Evolutionary conservation across 2,329 filamentous ascomycete genomes (phyloP), one percentile per base, ranked within the genome.

Genomic region (Penicillium brevicompactum): DNA sequence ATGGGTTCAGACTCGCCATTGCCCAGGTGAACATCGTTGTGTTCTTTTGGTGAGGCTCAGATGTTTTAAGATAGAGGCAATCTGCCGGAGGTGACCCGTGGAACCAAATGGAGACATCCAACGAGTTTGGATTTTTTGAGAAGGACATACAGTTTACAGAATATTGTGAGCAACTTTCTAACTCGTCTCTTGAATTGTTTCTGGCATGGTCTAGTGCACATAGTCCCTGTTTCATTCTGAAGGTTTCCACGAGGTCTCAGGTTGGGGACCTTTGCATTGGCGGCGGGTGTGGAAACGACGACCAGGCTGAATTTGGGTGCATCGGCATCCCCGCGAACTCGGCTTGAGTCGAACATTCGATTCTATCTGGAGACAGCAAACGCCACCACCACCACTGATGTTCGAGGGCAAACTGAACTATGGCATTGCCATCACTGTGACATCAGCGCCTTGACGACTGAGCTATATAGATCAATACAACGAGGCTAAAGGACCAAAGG

Each of bases 401-500:
- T 16, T 43, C 22, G 24, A 50, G 54, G 64, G 62, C 62, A 56
- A 62, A 45, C 32, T 31, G 9, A 18, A 18, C 9, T 18, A 42
- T 18, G 18, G 18, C 14, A 4, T 67, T 67, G 57, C 41, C 40
- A 51, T 68, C 65, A 68, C 52, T 11, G 53, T 68, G 65, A 68
- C 66, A 67, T 68, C 66, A 68, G 58, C 13, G 45, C 32, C 16
- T 32, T 44, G 31, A n/a, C 48, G 24, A 32, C 6, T 9, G 13
- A 46, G 18, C 38, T 57, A 60, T 58, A 57, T 63, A 57, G 55
- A 38, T 45, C 10, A 47, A 42, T 40, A 38, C 24, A 46, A 44
- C 18, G 21, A 47, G 44, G n/a, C 27, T n/a, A 22, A 11, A 30
- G 2, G 10, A 21, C 8, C 13, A 7, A 9, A 30, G 3, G 3